Percentiles rank a stretch among this genome's conserved stretches.
Evolutionary conservation across 2,329 filamentous ascomycete species (phyloP).

Genomic region (Blastomyces silverae): DNA sequence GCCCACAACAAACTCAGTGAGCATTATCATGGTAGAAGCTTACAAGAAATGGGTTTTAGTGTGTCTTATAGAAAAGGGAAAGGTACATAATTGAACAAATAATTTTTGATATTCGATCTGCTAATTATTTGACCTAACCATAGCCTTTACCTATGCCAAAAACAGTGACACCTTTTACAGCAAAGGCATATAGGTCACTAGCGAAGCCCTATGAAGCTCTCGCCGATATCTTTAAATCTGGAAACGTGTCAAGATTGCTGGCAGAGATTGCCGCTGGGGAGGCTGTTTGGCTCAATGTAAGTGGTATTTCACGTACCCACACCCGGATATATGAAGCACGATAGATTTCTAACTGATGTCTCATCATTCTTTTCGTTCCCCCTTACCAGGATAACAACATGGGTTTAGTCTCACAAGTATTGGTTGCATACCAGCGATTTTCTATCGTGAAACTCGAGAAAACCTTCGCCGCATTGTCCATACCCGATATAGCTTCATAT

Average conservation of each 20-base stretch:
- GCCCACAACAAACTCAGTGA: conserved; percentile 56
- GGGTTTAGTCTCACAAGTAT: conserved; percentile 62
- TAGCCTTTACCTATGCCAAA: conserved; percentile 49
- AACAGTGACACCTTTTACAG: conserved; percentile 43
- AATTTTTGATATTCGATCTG: neutral
- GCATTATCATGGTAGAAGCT: conserved; percentile 75
- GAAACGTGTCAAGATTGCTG: conserved; percentile 54
- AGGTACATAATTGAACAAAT: conserved; percentile 32
- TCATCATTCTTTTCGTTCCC: neutral
- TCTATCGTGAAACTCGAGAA: conserved; percentile 65
- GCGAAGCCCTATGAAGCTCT: conserved; percentile 66
- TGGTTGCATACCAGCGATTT: conserved; percentile 65
- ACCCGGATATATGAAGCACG: neutral
- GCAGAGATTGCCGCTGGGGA: conserved; percentile 56
- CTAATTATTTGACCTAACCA: conserved; percentile 14
- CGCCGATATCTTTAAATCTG: conserved; percentile 59
- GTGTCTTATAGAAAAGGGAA: conserved; percentile 63
- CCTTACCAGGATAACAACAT: conserved; percentile 60
- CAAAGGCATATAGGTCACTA: conserved; percentile 52
- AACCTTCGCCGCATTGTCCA: conserved; percentile 60
- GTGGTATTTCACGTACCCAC: conserved; percentile 20
- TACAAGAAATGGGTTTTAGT: conserved; percentile 88
- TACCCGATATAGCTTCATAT: conserved; percentile 42
- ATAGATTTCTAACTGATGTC: neutral
- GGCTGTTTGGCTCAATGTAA: conserved; percentile 54